Conservation (phyloP, 2,329 filamentous ascomycete species). For the Paecilomyces niveus region DNA sequence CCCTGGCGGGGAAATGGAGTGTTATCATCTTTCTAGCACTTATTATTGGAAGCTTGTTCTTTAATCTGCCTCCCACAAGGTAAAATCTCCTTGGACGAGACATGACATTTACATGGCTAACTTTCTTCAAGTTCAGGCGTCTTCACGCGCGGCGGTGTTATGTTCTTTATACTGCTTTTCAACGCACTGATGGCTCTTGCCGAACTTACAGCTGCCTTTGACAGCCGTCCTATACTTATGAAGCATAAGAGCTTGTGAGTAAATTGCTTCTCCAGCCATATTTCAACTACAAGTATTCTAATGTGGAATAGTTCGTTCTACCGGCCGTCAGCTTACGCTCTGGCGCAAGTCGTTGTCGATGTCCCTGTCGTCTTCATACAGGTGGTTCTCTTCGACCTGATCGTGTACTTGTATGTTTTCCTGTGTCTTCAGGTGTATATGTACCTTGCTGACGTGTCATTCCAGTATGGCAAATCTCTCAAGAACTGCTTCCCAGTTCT, state of each 20-base stretch:
- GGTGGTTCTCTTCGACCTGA: constrained; percentile 51
- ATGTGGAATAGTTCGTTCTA: constrained; percentile 50
- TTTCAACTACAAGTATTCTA: constrained; percentile 3
- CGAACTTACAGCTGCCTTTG: constrained; percentile 55
- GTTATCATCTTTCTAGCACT: constrained; percentile 40
- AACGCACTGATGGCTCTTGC: constrained; percentile 56
- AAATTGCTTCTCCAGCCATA: neutral
- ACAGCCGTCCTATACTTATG: constrained; percentile 57
- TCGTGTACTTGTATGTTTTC: constrained; percentile 49
- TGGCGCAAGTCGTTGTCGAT: constrained; percentile 53
- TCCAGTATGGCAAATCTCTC: constrained; percentile 47
- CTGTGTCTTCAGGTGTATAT: neutral
- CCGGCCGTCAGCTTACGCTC: constrained; percentile 52
- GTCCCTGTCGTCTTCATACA: constrained; percentile 52
- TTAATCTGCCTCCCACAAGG: constrained; percentile 46
- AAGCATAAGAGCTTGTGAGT: constrained; percentile 61
- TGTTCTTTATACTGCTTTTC: constrained; percentile 58
- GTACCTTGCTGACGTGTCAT: constrained; percentile 3
- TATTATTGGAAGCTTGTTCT: constrained; percentile 47
- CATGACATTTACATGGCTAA: neutral
- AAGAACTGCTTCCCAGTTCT: constrained; percentile 54
- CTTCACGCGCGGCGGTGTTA: constrained; percentile 54
- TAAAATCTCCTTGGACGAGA: constrained; percentile 4
- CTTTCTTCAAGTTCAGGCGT: constrained; percentile 38
- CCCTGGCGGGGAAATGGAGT: constrained; percentile 45